These are phyloP conservation scores for Hanseniaspora vineae DNA, from an alignment of 805 yeast species.

Conservation along the genomic window DNA sequence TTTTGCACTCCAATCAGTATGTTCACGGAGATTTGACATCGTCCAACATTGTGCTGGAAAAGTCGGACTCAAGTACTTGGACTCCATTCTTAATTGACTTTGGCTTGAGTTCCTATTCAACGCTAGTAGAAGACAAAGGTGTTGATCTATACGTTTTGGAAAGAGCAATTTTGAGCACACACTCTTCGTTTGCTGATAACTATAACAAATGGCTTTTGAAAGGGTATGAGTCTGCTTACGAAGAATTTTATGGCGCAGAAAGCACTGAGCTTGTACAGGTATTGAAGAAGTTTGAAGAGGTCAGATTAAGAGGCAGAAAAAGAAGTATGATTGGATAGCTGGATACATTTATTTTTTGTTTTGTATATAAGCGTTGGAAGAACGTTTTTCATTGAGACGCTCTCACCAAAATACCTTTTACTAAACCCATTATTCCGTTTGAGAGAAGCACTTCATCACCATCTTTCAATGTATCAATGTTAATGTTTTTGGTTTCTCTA, in stretches of 20 bases:
- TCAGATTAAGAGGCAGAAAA: constrained; percentile 85
- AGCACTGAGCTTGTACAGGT: constrained; percentile 37
- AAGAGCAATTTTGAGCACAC: constrained; percentile 83
- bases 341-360: background rate
- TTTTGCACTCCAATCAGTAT: constrained; percentile 61
- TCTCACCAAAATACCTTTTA: constrained; percentile 36
- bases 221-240: constrained; percentile 43
- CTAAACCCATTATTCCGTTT: constrained; percentile 77
- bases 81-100: constrained; percentile 72
- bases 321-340: constrained; percentile 78
- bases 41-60: constrained; percentile 60
- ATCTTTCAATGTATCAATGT: constrained; percentile 31
- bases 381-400: constrained; percentile 2
- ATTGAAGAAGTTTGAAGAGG: constrained; percentile 59
- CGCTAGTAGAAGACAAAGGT: constrained; percentile 80
- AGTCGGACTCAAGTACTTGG: constrained; percentile 13
- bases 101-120: constrained; percentile 72
- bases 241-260: constrained; percentile 22
- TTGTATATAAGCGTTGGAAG: too few species aligned
- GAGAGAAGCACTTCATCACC: constrained; percentile 65
- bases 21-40: constrained; percentile 93
- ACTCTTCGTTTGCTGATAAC: constrained; percentile 52
- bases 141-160: constrained; percentile 94
- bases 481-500: constrained; percentile 36
- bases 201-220: constrained; percentile 61